Evolutionary conservation across 1,284 basidiomycete species (phyloP).

Genomic region (Rhizopogon parksii): DNA sequence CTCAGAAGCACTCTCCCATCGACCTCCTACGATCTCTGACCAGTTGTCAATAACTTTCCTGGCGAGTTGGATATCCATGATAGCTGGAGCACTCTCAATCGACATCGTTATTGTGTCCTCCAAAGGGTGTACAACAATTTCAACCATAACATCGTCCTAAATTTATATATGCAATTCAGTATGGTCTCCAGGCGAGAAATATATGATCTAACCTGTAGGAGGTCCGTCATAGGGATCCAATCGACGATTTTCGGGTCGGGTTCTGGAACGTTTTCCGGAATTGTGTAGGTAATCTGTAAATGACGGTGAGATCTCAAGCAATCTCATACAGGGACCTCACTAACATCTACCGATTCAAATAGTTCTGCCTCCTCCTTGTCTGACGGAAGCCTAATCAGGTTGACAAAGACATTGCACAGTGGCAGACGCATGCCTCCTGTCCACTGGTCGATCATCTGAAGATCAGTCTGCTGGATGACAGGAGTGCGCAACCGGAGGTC

Average conservation of each 20-base stretch:
- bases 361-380: slow-evolving; percentile 13
- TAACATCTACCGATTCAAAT: slow-evolving; percentile 10
- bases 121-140: slow-evolving; percentile 30
- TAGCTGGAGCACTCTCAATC: slow-evolving; percentile 30
- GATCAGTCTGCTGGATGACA: slow-evolving; percentile 36
- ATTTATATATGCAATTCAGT: neutral
- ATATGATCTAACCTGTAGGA: slow-evolving; percentile 20
- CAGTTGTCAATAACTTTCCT: slow-evolving; percentile 27
- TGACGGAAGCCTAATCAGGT: slow-evolving; percentile 34
- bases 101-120: slow-evolving; percentile 35
- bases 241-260: slow-evolving; percentile 14
- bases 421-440: slow-evolving; percentile 24
- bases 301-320: neutral
- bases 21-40: slow-evolving; percentile 23
- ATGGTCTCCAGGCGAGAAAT: neutral
- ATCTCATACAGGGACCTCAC: neutral
- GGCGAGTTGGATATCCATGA: slow-evolving; percentile 28
- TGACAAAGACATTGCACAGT: slow-evolving; percentile 42
- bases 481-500: slow-evolving; percentile 35
- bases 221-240: slow-evolving; percentile 17
- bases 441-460: slow-evolving; percentile 34
- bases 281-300: slow-evolving; percentile 29
- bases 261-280: slow-evolving; percentile 18
- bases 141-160: slow-evolving; percentile 40
- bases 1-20: neutral